Percentiles rank a stretch among this genome's conserved stretches.
These are phyloP conservation scores for Talaromyces wortmannii DNA, from an alignment of 495 filamentous ascomycete species.

Conservation along the genomic window DNA sequence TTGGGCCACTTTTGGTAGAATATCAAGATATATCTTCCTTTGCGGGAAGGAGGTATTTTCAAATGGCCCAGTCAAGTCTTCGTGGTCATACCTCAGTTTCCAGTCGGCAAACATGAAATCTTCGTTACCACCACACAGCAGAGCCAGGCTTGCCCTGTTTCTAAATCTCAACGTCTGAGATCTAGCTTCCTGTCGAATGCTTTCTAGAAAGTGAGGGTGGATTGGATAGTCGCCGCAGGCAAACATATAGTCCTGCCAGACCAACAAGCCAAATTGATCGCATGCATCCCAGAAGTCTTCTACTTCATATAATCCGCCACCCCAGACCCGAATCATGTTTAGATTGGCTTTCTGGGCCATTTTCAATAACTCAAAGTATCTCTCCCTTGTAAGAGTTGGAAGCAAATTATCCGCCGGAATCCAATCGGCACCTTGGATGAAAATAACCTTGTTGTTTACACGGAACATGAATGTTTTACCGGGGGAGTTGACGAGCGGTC, in stretches of 20 bases:
- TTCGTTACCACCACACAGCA: constrained; percentile 80
- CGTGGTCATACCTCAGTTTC: constrained; percentile 26
- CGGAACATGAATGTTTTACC: constrained; percentile 64
- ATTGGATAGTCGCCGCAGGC: constrained; percentile 63
- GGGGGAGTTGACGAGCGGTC: constrained; percentile 32
- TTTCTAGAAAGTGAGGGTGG: constrained; percentile 52
- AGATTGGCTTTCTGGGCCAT: constrained; percentile 54
- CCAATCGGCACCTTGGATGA: constrained; percentile 66
- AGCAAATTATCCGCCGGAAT: constrained; percentile 68
- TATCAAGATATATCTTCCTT: constrained; percentile 75
- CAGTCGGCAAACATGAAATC: constrained; percentile 79
- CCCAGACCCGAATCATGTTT: constrained; percentile 54
- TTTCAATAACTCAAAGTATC: constrained; percentile 55
- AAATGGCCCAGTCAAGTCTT: neutral
- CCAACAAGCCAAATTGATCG: constrained; percentile 53
- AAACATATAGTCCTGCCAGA: constrained; percentile 65
- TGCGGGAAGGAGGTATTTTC: constrained; percentile 60
- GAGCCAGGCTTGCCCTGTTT: constrained; percentile 69
- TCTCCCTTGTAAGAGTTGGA: constrained; percentile 46
- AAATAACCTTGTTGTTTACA: constrained; percentile 63
- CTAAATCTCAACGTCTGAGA: constrained; percentile 61
- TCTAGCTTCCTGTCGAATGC: constrained; percentile 57
- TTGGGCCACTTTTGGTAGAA: constrained; percentile 55
- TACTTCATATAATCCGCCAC: constrained; percentile 56
- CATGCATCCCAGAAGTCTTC: constrained; percentile 54